Conservation (phyloP, 1,284 basidiomycete genomes). For the Dichomitus squalens region DNA sequence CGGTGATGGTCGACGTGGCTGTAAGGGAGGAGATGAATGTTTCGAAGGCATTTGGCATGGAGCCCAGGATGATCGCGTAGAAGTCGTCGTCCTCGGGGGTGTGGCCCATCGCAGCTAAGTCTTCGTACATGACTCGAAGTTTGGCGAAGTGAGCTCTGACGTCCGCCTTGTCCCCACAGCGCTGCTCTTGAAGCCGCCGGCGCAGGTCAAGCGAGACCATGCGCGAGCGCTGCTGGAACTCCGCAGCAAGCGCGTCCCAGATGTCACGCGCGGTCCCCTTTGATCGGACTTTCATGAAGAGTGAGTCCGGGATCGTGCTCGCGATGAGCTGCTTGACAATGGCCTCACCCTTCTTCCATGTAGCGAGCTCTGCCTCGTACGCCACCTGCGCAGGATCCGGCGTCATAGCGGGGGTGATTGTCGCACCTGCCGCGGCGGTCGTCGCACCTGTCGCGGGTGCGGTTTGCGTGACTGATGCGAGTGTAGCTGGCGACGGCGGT, state of each 20-base stretch:
- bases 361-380: constrained; percentile 1
- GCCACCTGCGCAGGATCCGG: not conserved
- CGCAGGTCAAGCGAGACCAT: constrained; percentile 26
- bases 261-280: constrained; percentile 5
- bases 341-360: constrained; percentile 15
- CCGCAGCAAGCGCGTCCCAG: constrained; percentile 14
- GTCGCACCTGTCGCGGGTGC: not conserved
- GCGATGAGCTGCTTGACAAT: constrained; percentile 15
- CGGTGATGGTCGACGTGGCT: not conserved
- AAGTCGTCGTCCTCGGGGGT: too few relatives aligned
- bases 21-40: not conserved
- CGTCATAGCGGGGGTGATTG: not conserved
- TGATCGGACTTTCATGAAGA: constrained; percentile 11
- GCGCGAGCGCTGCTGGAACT: constrained; percentile 18
- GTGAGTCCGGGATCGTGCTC: constrained; percentile 11
- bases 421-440: not conserved
- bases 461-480: too few relatives aligned
- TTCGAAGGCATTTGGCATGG: constrained; percentile 22
- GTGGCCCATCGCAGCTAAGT: constrained; percentile 23
- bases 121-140: constrained; percentile 18
- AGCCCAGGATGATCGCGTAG: not conserved
- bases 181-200: constrained; percentile 18
- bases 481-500: not conserved
- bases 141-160: constrained; percentile 22
- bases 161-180: constrained; percentile 22